A percentile compares a stretch with the other conserved stretches of the same genome.
phyloP scores from a whole-genome alignment of 805 yeast genomes.

The Suhomyces xylopsoci region DNA sequence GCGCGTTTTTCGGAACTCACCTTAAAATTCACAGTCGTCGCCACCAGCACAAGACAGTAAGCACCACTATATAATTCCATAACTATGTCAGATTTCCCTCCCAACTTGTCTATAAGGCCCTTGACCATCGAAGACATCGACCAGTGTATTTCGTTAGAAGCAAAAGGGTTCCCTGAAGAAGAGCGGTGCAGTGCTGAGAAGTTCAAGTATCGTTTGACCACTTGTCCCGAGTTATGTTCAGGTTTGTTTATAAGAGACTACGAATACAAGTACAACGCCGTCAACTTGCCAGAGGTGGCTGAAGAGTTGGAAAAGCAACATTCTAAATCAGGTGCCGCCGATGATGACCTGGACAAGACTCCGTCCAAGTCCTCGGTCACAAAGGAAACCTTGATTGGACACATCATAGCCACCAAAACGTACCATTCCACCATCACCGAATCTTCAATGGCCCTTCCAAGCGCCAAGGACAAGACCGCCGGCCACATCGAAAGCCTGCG shows the following conservation, averaged over 20 bases:
- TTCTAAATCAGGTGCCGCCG: conserved; percentile 13
- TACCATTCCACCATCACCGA: conserved; percentile 48
- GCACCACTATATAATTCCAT: background rate
- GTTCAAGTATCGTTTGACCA: conserved; percentile 62
- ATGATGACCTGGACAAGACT: conserved; percentile 33
- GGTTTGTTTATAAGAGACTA: conserved; percentile 82
- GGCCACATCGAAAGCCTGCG: conserved; percentile 79
- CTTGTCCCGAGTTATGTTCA: conserved; percentile 86
- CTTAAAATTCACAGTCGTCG: background rate
- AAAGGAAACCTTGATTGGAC: conserved; percentile 72
- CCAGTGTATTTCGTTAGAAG: conserved; percentile 60
- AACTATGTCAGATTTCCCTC: conserved; percentile 44
- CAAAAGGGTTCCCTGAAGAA: conserved; percentile 60
- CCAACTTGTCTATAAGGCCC: conserved; percentile 59
- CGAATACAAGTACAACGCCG: conserved; percentile 41
- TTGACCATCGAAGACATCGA: conserved; percentile 70
- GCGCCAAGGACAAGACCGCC: conserved; percentile 23
- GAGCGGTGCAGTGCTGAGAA: conserved; percentile 71
- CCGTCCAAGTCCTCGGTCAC: conserved; percentile 50
- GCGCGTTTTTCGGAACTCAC: background rate
- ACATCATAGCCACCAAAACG: conserved; percentile 75
- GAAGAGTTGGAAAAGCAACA: conserved; percentile 28
- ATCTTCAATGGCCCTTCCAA: conserved; percentile 60
- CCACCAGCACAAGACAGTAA: background rate
- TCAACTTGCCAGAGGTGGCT: conserved; percentile 41